Conservation (phyloP, 2,329 filamentous ascomycete genomes). For the Paecilomyces sp. region DNA sequence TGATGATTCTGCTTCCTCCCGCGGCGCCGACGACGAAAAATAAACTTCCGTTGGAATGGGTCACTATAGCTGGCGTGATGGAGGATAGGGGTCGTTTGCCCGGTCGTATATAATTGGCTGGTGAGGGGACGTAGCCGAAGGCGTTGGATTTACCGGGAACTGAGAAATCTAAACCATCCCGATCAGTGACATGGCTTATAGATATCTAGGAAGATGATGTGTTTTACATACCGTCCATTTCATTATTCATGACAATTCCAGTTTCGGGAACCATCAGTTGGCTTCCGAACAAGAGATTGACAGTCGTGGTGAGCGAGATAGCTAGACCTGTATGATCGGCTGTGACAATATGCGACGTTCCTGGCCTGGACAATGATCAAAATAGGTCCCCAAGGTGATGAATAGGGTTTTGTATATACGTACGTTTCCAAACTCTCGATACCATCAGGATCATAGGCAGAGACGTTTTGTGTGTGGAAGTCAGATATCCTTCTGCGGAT, state of each 20-base stretch:
- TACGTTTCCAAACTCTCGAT: slow-evolving; percentile 59
- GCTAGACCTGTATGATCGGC: slow-evolving; percentile 68
- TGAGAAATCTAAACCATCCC: slow-evolving; percentile 61
- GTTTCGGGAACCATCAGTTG: slow-evolving; percentile 72
- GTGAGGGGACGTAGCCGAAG: slow-evolving; percentile 76
- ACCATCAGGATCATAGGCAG: slow-evolving; percentile 63
- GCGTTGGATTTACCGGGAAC: slow-evolving; percentile 70
- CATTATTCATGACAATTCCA: slow-evolving; percentile 67
- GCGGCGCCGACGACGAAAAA: slow-evolving; percentile 68
- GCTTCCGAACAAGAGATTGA: slow-evolving; percentile 81
- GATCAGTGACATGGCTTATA: not conserved
- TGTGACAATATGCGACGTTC: slow-evolving; percentile 51
- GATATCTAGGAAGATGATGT: not conserved
- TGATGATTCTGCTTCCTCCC: slow-evolving; percentile 78
- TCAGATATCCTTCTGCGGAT: slow-evolving; percentile 66
- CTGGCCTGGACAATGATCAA: slow-evolving; percentile 26
- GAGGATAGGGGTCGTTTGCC: slow-evolving; percentile 78
- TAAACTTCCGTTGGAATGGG: slow-evolving; percentile 57
- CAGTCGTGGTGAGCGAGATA: slow-evolving; percentile 74
- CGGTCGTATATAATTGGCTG: slow-evolving; percentile 73
- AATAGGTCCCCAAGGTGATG: not conserved
- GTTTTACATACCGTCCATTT: slow-evolving; percentile 43
- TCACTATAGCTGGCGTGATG: slow-evolving; percentile 72
- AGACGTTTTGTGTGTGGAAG: slow-evolving; percentile 60
- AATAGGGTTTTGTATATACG: slow-evolving; percentile 5